These are phyloP conservation scores for Thyridium curvatum DNA, from an alignment of 2,329 filamentous ascomycete species.

Conservation along the genomic window DNA sequence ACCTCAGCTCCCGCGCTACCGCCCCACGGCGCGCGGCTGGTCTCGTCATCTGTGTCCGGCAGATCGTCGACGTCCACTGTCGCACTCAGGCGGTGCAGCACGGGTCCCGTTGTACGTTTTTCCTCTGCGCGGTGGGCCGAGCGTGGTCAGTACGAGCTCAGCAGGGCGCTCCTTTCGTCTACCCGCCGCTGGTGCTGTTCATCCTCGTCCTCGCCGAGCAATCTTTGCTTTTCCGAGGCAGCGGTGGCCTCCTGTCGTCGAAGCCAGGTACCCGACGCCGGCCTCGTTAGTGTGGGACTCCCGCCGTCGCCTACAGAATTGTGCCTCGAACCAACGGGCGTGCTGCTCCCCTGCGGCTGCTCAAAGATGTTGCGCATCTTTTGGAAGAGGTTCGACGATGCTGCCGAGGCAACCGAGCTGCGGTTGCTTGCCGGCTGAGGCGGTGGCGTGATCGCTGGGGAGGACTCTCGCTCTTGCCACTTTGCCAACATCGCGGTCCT, in stretches of 20 bases:
- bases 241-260: not conserved
- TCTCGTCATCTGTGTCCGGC: no score
- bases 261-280: slow-evolving; percentile 15
- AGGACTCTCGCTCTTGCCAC: slow-evolving; percentile 6
- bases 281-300: slow-evolving; percentile 14
- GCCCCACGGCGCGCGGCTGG: no score
- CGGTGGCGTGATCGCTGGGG: not conserved
- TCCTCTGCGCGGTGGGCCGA: slow-evolving; percentile 11
- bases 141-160: slow-evolving; percentile 30
- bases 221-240: not conserved
- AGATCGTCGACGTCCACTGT: not conserved
- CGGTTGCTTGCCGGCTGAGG: slow-evolving; percentile 3
- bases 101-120: no score
- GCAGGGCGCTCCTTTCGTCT: slow-evolving; percentile 22
- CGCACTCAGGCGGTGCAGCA: no score
- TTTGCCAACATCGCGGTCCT: not conserved
- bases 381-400: slow-evolving; percentile 26
- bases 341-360: slow-evolving; percentile 7
- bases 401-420: slow-evolving; percentile 10
- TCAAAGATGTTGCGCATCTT: slow-evolving; percentile 35
- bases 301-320: slow-evolving; percentile 1
- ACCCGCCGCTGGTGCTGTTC: not conserved
- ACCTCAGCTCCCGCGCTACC: no score
- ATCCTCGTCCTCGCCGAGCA: slow-evolving; percentile 11
- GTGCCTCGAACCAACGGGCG: slow-evolving; percentile 2